phyloP scores from a whole-genome alignment of 2,329 filamentous ascomycete genomes.

The Oidium heveae region DNA sequence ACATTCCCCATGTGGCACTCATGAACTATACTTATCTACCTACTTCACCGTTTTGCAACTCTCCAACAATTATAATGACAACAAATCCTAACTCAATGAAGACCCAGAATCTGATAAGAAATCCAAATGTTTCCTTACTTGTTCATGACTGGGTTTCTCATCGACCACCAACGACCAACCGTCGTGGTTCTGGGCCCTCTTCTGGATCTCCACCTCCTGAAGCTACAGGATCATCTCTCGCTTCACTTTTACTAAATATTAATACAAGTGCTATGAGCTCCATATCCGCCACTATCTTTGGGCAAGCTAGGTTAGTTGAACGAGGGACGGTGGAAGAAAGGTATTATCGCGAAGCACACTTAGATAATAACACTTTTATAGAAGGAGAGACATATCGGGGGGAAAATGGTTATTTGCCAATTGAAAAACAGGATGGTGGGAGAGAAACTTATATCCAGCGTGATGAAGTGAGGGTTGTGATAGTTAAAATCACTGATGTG shows the following conservation, averaged over 20 bases:
- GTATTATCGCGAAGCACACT: slow-evolving; percentile 61
- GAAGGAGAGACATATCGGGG: slow-evolving; percentile 20
- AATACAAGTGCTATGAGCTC: slow-evolving; percentile 71
- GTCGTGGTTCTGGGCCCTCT: slow-evolving; percentile 30
- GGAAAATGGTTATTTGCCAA: slow-evolving; percentile 7
- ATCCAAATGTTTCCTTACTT: slow-evolving; percentile 75
- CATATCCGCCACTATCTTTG: slow-evolving; percentile 85
- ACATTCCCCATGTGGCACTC: slow-evolving; percentile 73
- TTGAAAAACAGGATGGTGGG: slow-evolving; percentile 19
- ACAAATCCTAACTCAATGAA: slow-evolving; percentile 59
- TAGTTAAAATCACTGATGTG: slow-evolving; percentile 63
- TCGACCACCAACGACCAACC: slow-evolving; percentile 47
- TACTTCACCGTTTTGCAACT: slow-evolving; percentile 37
- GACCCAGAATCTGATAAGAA: slow-evolving; percentile 56
- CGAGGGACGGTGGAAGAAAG: slow-evolving; percentile 55
- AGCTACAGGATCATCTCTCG: slow-evolving; percentile 49
- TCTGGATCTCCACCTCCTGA: slow-evolving; percentile 30
- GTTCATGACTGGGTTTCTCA: slow-evolving; percentile 97
- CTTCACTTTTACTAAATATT: slow-evolving; percentile 64
- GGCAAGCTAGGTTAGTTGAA: slow-evolving; percentile 50
- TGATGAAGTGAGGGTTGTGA: slow-evolving; percentile 65
- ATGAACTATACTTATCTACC: slow-evolving; percentile 99
- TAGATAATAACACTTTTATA: slow-evolving; percentile 80
- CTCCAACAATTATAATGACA: slow-evolving; percentile 88
- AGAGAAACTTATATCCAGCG: slow-evolving; percentile 48